A percentile compares a stretch with the other conserved stretches of the same genome.
phyloP scores from a whole-genome alignment of 495 filamentous ascomycete genomes.

The Halenospora varia region DNA sequence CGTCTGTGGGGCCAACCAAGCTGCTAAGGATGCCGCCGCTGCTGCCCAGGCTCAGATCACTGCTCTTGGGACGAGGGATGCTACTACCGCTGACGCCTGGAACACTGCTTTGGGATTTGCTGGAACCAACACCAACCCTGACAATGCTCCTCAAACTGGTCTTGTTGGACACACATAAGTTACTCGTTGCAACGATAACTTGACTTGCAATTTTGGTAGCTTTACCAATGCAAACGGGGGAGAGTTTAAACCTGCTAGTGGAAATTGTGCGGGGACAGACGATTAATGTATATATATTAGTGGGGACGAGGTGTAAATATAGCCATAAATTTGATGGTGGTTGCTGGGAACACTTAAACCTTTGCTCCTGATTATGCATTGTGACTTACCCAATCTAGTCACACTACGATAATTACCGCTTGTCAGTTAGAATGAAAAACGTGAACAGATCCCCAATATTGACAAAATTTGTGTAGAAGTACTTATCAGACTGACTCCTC shows the following conservation, averaged over 20 bases:
- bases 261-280: neutral
- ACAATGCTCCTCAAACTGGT: constrained; percentile 33
- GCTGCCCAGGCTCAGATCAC: constrained; percentile 31
- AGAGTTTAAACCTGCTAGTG: constrained; percentile 3
- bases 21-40: constrained; percentile 37
- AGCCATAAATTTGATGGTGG: too few relatives aligned
- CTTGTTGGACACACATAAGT: constrained; percentile 35
- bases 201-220: neutral
- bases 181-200: neutral
- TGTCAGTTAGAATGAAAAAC: too few relatives aligned
- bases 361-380: too few relatives aligned
- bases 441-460: too few relatives aligned
- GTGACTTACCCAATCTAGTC: too few relatives aligned
- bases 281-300: neutral
- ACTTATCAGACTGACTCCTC: too few relatives aligned
- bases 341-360: too few relatives aligned
- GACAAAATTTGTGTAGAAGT: too few relatives aligned
- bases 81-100: constrained; percentile 32
- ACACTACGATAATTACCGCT: too few relatives aligned
- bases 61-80: constrained; percentile 27
- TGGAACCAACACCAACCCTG: constrained; percentile 36
- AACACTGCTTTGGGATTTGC: constrained; percentile 31
- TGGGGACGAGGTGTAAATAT: neutral
- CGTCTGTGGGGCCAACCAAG: constrained; percentile 37
- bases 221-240: neutral